Evolutionary conservation across 768 basidiomycete genomes (phyloP).

Genomic region (Amanita muscaria): DNA sequence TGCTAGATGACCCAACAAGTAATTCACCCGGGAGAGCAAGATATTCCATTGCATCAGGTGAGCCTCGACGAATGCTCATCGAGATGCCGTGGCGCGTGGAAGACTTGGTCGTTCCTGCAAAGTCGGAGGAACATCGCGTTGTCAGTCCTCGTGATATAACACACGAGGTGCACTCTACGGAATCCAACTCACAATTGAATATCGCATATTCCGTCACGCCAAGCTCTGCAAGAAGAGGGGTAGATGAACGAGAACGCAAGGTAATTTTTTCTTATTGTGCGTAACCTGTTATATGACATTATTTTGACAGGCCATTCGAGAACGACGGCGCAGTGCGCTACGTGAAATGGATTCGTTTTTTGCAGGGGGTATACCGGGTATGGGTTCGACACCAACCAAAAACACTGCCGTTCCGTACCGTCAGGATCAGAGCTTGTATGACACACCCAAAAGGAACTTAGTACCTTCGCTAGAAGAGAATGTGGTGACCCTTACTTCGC

Average conservation of each 20-base stretch:
- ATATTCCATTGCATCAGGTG: conserved; percentile 39
- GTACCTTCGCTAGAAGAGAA: background rate
- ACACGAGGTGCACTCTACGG: background rate
- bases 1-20: background rate
- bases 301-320: conserved; percentile 46
- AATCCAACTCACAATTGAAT: background rate
- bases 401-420: background rate
- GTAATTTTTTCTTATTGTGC: conserved; percentile 14
- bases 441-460: background rate
- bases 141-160: background rate
- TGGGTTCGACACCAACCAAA: conserved; percentile 26
- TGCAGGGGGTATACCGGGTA: conserved; percentile 44
- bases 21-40: conserved; percentile 11
- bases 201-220: background rate
- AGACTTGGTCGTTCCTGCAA: conserved; percentile 36
- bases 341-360: conserved; percentile 41
- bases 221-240: conserved; percentile 13
- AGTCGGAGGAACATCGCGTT: background rate
- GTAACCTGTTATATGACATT: background rate
- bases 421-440: background rate
- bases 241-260: conserved; percentile 41
- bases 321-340: conserved; percentile 52
- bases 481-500: background rate
- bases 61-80: conserved; percentile 38
- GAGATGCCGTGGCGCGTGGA: conserved; percentile 48